Evolutionary conservation across 495 filamentous ascomycete genomes (phyloP), one percentile per base, ranked within the genome.

Genomic region (Tuber calosporum): DNA sequence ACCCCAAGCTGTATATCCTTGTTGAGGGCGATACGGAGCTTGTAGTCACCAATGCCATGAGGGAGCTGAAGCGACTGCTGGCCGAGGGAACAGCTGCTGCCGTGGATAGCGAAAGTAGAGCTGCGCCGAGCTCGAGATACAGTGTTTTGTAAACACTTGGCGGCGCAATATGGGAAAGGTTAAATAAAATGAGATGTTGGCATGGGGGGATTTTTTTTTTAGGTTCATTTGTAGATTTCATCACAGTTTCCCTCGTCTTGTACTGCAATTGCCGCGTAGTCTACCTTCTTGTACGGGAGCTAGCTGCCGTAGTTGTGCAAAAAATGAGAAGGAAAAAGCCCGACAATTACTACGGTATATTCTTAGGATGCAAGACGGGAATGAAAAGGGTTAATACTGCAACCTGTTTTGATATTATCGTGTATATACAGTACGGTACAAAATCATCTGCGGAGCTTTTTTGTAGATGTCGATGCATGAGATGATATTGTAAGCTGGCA

Each of bases 1-100:
- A 91, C 68, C 91, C 95, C 13, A 98, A 98, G 84, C 85, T 98
- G 73, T 99, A 99, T 81, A 97, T 99, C 79, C 86, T 99, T 45
- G 96, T 99, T 43, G 95, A 99, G 80, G 95, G 95, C 34, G 95
- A 99, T 82, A 98, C 96, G 0, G 95, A 99, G 82, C 84, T 96
- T 68, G 90, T 93, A 69, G 95, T 99, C 4, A 90, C 90, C 67
- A 91, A 91, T 82, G 96, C 95, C 22, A 95, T 98, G 90, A 87
- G 89, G 73, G 94, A 98, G 82, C 86, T 98, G 66, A 93, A 92
- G 83, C 87, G 93, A 40, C 82, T 97, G 74, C 84, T 98, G 68
- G 92, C 90, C 83, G 95, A 98, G 83, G 95, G 92, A n/a, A 97
- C 93, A 0, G 88, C 95, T 73, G 93, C 93, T 0, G 94, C 93